phyloP scores from a whole-genome alignment of 768 basidiomycete species.

The Leccinellum luteum region DNA sequence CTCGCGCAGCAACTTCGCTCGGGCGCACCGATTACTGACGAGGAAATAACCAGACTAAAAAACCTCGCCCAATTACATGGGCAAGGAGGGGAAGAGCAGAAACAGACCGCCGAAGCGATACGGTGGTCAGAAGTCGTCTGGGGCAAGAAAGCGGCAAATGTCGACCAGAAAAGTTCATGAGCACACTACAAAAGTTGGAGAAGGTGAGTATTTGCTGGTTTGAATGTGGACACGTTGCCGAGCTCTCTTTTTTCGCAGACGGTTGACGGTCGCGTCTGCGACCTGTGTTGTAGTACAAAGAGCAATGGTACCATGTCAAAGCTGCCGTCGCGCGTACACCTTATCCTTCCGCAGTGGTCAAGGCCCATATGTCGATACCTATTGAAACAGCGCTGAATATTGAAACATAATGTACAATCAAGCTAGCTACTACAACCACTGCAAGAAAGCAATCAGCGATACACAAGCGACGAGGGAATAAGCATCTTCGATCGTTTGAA shows the following conservation, averaged over 20 bases:
- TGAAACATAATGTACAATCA: constrained; percentile 3
- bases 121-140: constrained; percentile 52
- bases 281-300: neutral
- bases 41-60: constrained; percentile 53
- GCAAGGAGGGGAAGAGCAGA: constrained; percentile 8
- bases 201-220: constrained; percentile 30
- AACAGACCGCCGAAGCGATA: constrained; percentile 24
- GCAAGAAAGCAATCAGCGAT: neutral
- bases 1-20: constrained; percentile 52
- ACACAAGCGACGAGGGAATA: constrained; percentile 12
- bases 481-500: constrained; percentile 1
- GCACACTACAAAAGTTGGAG: constrained; percentile 36
- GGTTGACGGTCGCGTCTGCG: neutral
- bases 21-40: constrained; percentile 41
- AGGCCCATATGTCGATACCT: neutral
- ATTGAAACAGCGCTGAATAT: neutral
- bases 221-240: neutral
- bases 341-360: neutral
- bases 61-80: constrained; percentile 46
- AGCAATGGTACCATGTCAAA: neutral
- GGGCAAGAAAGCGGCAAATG: constrained; percentile 34
- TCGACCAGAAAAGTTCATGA: constrained; percentile 32
- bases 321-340: neutral
- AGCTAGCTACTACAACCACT: constrained; percentile 2
- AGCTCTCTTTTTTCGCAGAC: neutral